Conservation (phyloP, 2,329 filamentous ascomycete genomes). For the Botrytis cinerea region DNA sequence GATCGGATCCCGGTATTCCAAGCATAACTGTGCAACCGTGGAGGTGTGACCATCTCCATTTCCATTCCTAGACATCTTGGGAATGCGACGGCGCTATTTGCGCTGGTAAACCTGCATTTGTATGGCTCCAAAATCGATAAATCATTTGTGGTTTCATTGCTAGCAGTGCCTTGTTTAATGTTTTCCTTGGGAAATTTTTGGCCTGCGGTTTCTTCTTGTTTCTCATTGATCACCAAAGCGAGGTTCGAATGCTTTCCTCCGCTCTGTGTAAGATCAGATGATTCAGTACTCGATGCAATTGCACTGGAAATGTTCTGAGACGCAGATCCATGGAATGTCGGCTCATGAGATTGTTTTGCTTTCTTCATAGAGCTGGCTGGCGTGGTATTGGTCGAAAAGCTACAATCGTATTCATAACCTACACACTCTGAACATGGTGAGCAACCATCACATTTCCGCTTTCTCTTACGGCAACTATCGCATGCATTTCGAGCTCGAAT, state of each 20-base stretch:
- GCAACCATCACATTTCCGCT: conserved; percentile 35
- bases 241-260: background rate
- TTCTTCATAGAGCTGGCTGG: background rate
- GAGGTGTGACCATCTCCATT: conserved; percentile 41
- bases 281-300: background rate
- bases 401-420: conserved; percentile 34
- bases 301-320: background rate
- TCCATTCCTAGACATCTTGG: conserved; percentile 41
- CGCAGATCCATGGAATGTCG: background rate
- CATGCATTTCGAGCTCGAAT: conserved; percentile 31
- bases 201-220: background rate
- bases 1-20: conserved; percentile 42
- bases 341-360: conserved; percentile 3
- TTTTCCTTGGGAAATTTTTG: background rate
- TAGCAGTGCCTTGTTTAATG: conserved; percentile 22
- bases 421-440: conserved; percentile 32
- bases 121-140: conserved; percentile 23
- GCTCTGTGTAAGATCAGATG: background rate
- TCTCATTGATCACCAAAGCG: background rate
- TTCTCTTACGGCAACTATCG: conserved; percentile 34
- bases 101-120: conserved; percentile 32
- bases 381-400: conserved; percentile 20
- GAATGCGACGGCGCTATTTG: conserved; percentile 42
- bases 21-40: conserved; percentile 44
- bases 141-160: conserved; percentile 6